Conservation (phyloP, 768 basidiomycete species). For the Paxillus involutus region DNA sequence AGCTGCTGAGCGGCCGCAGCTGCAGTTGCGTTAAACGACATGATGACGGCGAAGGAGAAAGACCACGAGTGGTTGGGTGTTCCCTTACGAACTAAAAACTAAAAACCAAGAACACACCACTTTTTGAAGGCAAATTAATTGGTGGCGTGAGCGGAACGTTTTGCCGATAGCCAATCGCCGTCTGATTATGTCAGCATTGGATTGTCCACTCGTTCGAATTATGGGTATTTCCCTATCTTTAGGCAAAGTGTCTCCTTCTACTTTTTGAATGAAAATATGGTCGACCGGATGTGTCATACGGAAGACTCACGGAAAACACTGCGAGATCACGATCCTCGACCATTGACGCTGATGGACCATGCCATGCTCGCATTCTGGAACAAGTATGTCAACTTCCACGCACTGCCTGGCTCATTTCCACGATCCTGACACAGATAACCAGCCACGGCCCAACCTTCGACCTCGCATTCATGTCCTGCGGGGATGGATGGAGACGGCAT, state of each 20-base stretch:
- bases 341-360: no score
- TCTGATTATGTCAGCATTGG: conserved; percentile 21
- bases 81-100: conserved; percentile 11
- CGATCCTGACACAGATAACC: conserved; percentile 17
- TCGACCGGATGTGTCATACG: no score
- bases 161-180: conserved; percentile 18
- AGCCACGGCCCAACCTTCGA: no score
- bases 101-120: conserved; percentile 5
- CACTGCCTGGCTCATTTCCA: conserved; percentile 25
- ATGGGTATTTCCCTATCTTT: no score
- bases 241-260: no score
- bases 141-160: conserved; percentile 25
- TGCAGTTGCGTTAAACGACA: conserved; percentile 42
- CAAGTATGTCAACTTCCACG: conserved; percentile 7
- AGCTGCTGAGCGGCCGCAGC: conserved; percentile 38
- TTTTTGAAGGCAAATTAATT: conserved; percentile 1
- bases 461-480: conserved; percentile 35
- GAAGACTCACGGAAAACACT: no score
- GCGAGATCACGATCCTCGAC: no score
- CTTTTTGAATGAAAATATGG: no score
- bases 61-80: neutral
- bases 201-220: no score
- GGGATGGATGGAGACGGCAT: conserved; percentile 37
- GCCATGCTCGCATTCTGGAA: conserved; percentile 18
- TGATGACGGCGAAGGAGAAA: conserved; percentile 21